Base-by-base conservation (phyloP, 1,284 basidiomycete genomes). In the Afroboletus lepidellus region DNA sequence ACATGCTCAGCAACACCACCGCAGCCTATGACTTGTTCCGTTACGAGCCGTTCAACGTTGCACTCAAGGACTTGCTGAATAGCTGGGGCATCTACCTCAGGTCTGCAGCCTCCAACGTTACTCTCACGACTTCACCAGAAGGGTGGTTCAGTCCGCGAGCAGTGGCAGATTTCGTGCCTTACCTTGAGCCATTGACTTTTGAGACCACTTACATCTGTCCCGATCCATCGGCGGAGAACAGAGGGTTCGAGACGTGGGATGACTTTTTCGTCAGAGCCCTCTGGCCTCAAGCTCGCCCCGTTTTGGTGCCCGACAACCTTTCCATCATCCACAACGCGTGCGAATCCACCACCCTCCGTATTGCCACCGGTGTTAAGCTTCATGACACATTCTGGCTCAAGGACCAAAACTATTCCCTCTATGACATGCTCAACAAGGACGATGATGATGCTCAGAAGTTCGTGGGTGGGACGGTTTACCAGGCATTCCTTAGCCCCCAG, bases 1-100 rank as follows among this genome's bases (percentile, higher is more conserved):
- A 66, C 48, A n/a, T 61, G 21, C 58, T 66, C 27, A 53, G 57
- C 47, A 67, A 67, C 45, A 66, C 64, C 2, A 2, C 42, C 34
- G 60, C 62, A 1, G 62, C 42, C 5, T 63, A 60, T 18, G 47
- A 56, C 13, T 41, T 66, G 23, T 62, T 67, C 51, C 54, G 52
- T 43, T 48, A 53, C 18, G 33, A 41, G 11, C 24, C 25, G 8
- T 58, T 55, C 42, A 71, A 72, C 25, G 46, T 18, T 15, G 60
- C 42, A 20, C 34, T 50, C 27, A 25, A 46, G 18, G 29, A 25
- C 2, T 7, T 50, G n/a, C 25, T 46, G 45, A 8, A 49, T 5
- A 6, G 6, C 24, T 60, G 59, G 57, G 60, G 59, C 5, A 5
- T 3, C 1, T 55, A 67, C 46, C 58, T 59, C 4, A 1, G 1